Evolutionary conservation across 352 stramenopile species (phyloP), one percentile per base, ranked within the genome.

Genomic region (Aphanomyces stellatus): DNA sequence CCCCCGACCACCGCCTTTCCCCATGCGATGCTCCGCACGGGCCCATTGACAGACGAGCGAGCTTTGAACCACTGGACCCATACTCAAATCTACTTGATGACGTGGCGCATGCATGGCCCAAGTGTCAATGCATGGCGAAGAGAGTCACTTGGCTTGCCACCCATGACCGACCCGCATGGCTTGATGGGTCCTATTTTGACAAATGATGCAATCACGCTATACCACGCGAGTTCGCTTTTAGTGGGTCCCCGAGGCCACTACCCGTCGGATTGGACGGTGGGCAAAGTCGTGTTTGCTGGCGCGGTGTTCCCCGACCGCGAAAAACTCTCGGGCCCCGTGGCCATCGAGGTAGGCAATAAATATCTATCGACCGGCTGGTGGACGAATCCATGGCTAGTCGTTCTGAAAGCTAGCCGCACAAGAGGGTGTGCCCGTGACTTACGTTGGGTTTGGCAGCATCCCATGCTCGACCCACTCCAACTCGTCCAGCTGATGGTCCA

Each of bases 361-460:
- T 1, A 25, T 30, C 41, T 7, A 40, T 25, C 30, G 51, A n/a
- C n/a, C n/a, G n/a, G n/a, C n/a, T n/a, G n/a, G n/a, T n/a, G n/a
- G n/a, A n/a, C n/a, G n/a, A n/a, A n/a, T n/a, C n/a, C n/a, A n/a
- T n/a, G n/a, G n/a, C n/a, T n/a, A n/a, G n/a, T n/a, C n/a, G n/a
- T n/a, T n/a, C n/a, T n/a, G n/a, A n/a, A n/a, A n/a, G n/a, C n/a
- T n/a, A n/a, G n/a, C n/a, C n/a, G n/a, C n/a, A 1, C 8, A n/a
- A 2, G 51, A 19, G 37, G 37, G n/a, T 19, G 37, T 46, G 8
- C 60, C 60, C 2, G 33, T 67, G 31, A 60, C 57, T 24, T 67
- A 56, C 46, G 22, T 67, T 37, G 60, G 60, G 3, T 67, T 67
- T 57, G 60, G 60, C 17, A 67, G 49, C 33, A 67, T 67, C 22